Percentiles rank a stretch among this genome's conserved stretches.
phyloP scores from a whole-genome alignment of 805 yeast species.

The Saitoella complicata region DNA sequence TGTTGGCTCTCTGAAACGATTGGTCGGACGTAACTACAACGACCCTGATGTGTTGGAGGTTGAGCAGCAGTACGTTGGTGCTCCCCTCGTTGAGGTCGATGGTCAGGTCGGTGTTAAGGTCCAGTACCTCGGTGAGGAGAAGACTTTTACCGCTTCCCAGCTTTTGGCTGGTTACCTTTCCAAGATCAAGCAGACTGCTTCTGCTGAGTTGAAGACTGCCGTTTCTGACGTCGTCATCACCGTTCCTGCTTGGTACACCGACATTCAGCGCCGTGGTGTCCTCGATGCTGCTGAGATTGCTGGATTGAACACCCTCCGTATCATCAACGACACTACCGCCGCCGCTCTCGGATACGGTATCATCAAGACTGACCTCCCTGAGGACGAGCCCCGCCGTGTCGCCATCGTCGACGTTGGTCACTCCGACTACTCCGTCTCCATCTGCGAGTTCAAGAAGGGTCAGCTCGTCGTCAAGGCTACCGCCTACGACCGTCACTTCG shows the following conservation, averaged over 20 bases:
- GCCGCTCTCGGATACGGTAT: conserved; percentile 99
- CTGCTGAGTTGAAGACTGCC: conserved; percentile 64
- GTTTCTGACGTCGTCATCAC: conserved; percentile 82
- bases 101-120: conserved; percentile 73
- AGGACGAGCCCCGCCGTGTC: conserved; percentile 74
- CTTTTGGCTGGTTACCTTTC: conserved; percentile 87
- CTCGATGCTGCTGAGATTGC: conserved; percentile 92
- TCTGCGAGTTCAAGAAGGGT: conserved; percentile 88
- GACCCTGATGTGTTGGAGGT: conserved; percentile 56
- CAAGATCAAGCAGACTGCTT: conserved; percentile 70
- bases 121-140: conserved; percentile 61
- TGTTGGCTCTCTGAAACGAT: conserved; percentile 84
- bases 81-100: conserved; percentile 49
- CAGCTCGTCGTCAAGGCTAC: conserved; percentile 86
- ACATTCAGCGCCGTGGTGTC: conserved; percentile 90
- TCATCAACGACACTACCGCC: conserved; percentile 93
- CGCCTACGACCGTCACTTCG: conserved; percentile 88
- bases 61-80: conserved; percentile 62
- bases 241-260: conserved; percentile 96
- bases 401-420: conserved; percentile 96
- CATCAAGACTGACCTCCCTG: conserved; percentile 92
- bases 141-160: conserved; percentile 74
- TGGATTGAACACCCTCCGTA: conserved; percentile 94
- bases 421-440: conserved; percentile 78
- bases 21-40: conserved; percentile 56